These are phyloP conservation scores for Physcomitrium patens DNA, from an alignment of 225 moss, liverwort and hornwort genomes.

Conservation along the genomic window DNA sequence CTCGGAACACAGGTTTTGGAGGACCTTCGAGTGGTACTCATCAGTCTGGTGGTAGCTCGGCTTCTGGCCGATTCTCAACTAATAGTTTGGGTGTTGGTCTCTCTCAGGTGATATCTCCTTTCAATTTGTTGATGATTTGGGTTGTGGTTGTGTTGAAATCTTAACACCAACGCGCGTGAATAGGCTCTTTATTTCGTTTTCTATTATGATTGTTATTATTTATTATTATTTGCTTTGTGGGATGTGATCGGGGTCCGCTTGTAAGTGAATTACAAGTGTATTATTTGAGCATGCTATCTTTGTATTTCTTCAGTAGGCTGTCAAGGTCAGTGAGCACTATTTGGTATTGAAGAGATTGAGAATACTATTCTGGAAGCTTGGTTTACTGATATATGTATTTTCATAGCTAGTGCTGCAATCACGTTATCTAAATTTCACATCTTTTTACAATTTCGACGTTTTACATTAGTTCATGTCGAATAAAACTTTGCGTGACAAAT, in stretches of 20 bases:
- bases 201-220: too few relatives aligned
- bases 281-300: neutral
- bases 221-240: too few relatives aligned
- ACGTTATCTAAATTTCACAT: neutral
- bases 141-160: conserved; percentile 14
- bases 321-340: conserved; percentile 9
- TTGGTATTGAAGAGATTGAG: conserved; percentile 15
- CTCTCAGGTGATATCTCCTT: conserved; percentile 69
- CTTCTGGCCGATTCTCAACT: conserved; percentile 76
- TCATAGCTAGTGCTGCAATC: conserved; percentile 9
- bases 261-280: neutral
- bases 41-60: conserved; percentile 75
- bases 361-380: conserved; percentile 8
- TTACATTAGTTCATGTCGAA: conserved; percentile 16
- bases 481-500: conserved; percentile 4
- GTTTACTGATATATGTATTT: too few relatives aligned
- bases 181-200: too few relatives aligned
- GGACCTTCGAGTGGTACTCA: conserved; percentile 83
- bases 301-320: neutral
- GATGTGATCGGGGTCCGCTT: too few relatives aligned
- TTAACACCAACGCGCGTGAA: neutral
- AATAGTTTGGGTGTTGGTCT: conserved; percentile 82
- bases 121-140: conserved; percentile 7
- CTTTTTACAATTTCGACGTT: conserved; percentile 5
- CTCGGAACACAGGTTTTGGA: conserved; percentile 85